Evolutionary conservation across 768 basidiomycete species (phyloP).

Genomic region (Kwoniella europaea): DNA sequence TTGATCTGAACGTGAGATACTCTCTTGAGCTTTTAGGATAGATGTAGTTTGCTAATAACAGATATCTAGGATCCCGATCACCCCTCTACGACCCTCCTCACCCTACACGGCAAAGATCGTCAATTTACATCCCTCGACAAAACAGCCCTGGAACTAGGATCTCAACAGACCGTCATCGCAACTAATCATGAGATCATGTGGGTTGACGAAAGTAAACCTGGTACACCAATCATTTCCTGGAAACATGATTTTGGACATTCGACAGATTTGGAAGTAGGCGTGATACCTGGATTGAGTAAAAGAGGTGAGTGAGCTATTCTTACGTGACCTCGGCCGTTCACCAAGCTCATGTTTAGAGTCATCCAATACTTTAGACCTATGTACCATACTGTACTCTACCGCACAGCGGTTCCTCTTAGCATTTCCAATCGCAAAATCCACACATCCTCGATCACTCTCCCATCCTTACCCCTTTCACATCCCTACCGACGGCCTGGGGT

Average conservation of each 20-base stretch:
- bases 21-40: background rate
- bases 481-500: background rate
- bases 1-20: constrained; percentile 38
- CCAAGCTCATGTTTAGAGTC: background rate
- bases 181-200: constrained; percentile 44
- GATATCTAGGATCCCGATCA: constrained; percentile 19
- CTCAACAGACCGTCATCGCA: constrained; percentile 20
- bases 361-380: constrained; percentile 15
- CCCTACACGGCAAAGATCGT: constrained; percentile 14
- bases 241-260: constrained; percentile 35
- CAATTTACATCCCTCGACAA: constrained; percentile 38
- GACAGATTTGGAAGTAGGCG: constrained; percentile 27
- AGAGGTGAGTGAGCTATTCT: constrained; percentile 6
- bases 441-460: constrained; percentile 19
- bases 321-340: too few relatives aligned
- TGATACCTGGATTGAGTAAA: constrained; percentile 7
- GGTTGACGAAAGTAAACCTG: constrained; percentile 35
- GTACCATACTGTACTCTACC: constrained; percentile 31
- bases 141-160: constrained; percentile 22
- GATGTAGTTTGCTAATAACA: background rate
- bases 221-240: constrained; percentile 33
- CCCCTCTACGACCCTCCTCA: constrained; percentile 18
- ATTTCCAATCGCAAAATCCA: constrained; percentile 23
- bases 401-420: constrained; percentile 23
- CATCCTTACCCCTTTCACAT: constrained; percentile 20